Evolutionary conservation across 2,329 filamentous ascomycete genomes (phyloP).

Genomic region (Penicillium sp.): DNA sequence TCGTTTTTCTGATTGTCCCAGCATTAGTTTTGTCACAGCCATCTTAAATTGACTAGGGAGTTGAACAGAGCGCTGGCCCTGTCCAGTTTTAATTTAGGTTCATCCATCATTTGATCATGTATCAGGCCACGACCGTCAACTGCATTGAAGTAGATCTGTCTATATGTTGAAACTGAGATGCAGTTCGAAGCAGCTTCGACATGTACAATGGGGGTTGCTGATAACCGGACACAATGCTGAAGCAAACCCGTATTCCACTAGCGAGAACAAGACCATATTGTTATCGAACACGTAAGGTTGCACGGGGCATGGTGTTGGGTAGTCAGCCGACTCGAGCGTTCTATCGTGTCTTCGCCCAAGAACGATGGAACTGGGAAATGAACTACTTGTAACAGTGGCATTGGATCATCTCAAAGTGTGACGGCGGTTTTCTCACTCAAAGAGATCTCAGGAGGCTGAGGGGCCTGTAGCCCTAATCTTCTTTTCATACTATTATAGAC

Average conservation of each 20-base stretch:
- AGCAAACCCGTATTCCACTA: background rate
- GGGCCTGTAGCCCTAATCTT: background rate
- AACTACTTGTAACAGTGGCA: background rate
- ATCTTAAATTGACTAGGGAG: background rate
- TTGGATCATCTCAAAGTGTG: background rate
- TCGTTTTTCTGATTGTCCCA: background rate
- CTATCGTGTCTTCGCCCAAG: background rate
- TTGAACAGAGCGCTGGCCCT: background rate
- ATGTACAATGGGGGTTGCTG: background rate
- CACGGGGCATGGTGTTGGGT: slow-evolving; percentile 2
- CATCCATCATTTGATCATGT: background rate
- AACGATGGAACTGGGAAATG: background rate
- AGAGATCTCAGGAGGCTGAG: background rate
- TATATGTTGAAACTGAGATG: background rate
- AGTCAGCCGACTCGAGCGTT: background rate
- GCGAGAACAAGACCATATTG: background rate
- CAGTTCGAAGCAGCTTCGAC: background rate
- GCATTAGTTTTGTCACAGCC: background rate
- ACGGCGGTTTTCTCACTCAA: background rate
- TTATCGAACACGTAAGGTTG: slow-evolving; percentile 4
- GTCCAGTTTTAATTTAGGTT: background rate
- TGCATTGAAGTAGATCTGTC: background rate
- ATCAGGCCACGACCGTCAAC: background rate
- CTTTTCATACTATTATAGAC: background rate
- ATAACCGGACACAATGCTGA: background rate